Evolutionary conservation across 202 grass and related monocot genomes (phyloP).

Genomic region (Carex arenaria): DNA sequence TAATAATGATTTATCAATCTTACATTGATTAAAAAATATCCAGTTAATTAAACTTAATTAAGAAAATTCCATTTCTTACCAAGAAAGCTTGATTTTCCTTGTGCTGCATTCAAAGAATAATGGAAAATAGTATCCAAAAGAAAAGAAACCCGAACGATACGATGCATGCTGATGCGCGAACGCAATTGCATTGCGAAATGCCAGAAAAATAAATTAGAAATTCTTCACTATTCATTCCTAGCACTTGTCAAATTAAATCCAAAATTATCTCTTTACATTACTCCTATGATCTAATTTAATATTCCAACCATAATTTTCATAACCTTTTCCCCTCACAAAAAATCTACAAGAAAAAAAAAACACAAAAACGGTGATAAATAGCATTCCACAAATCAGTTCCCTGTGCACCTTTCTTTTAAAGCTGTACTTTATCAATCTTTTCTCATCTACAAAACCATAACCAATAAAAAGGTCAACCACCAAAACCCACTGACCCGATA

Average conservation of each 20-base stretch:
- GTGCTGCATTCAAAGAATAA: neutral
- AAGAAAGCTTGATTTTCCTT: neutral
- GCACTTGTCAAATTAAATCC: neutral
- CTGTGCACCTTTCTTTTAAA: constrained; percentile 13
- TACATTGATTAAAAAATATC: neutral
- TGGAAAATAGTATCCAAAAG: no score
- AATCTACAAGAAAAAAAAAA: constrained; percentile 14
- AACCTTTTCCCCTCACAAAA: neutral
- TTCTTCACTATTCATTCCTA: neutral
- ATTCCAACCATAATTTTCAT: neutral
- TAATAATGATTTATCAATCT: no score
- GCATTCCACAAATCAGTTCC: neutral
- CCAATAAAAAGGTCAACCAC: constrained; percentile 16
- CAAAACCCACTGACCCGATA: constrained; percentile 8
- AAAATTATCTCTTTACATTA: neutral
- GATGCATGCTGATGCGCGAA: no score
- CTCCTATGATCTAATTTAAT: constrained; percentile 8
- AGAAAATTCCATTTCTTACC: neutral
- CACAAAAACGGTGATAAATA: neutral
- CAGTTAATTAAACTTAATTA: neutral
- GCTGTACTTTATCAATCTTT: constrained; percentile 1
- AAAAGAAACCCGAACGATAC: no score
- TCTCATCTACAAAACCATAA: constrained; percentile 31
- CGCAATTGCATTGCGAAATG: no score
- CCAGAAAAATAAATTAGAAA: no score